A percentile compares a stretch with the other conserved stretches of the same genome.
phyloP scores from a whole-genome alignment of 2,329 filamentous ascomycete species.

The Lithohypha guttulata region DNA sequence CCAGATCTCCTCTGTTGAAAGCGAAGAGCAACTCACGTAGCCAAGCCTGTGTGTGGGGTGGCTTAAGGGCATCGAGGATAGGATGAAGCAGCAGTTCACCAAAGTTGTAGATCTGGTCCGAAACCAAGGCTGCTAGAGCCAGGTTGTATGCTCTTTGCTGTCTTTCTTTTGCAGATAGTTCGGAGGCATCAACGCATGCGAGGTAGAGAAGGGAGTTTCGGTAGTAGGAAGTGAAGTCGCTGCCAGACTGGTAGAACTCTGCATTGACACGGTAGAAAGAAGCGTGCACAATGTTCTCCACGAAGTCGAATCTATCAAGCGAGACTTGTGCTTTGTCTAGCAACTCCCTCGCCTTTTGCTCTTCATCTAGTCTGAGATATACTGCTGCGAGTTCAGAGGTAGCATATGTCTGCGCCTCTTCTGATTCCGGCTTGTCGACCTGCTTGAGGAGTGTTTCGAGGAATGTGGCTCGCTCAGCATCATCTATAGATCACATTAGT shows the following conservation, averaged over 20 bases:
- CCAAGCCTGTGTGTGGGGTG: constrained; percentile 63
- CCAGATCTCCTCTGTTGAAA: constrained; percentile 90
- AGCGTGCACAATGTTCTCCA: constrained; percentile 91
- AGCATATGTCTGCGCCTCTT: constrained; percentile 92
- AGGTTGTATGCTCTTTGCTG: constrained; percentile 82
- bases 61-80: constrained; percentile 71
- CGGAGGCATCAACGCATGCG: constrained; percentile 77
- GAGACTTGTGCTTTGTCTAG: constrained; percentile 79
- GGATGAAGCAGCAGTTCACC: constrained; percentile 96
- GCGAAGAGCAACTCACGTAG: constrained; percentile 91
- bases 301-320: constrained; percentile 82
- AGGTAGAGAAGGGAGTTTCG: constrained; percentile 95
- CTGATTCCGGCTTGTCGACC: constrained; percentile 83
- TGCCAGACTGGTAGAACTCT: constrained; percentile 83
- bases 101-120: constrained; percentile 97
- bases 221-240: constrained; percentile 94
- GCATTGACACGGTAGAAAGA: constrained; percentile 94
- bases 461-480: constrained; percentile 75
- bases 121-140: constrained; percentile 81
- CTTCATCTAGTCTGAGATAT: constrained; percentile 67
- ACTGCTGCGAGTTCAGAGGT: constrained; percentile 81
- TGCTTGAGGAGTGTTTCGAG: constrained; percentile 72
- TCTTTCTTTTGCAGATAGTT: constrained; percentile 63
- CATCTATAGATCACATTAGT: constrained; percentile 45
- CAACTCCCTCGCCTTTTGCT: constrained; percentile 74